A percentile compares a stretch with the other conserved stretches of the same genome.
Conservation (phyloP, 2,329 filamentous ascomycete genomes). For the Endoconidiophora polonica region DNA sequence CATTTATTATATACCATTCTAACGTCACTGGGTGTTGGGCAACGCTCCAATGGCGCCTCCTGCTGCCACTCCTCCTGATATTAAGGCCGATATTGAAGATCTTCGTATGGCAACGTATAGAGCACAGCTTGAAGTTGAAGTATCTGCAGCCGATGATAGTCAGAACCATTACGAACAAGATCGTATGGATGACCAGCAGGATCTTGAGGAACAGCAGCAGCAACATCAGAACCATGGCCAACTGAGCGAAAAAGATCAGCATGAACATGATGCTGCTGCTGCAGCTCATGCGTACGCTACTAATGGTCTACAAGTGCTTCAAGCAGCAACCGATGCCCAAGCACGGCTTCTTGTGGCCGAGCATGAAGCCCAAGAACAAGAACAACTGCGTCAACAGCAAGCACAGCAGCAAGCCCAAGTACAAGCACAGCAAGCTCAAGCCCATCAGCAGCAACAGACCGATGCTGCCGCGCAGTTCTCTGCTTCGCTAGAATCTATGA, state of each 20-base stretch:
- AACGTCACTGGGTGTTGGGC: neutral
- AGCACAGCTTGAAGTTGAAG: no score
- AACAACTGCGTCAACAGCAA: conserved; percentile 11
- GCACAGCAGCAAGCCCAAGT: conserved; percentile 14
- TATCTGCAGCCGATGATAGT: no score
- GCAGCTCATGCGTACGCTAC: conserved; percentile 22
- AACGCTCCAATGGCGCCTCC: neutral
- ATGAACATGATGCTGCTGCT: neutral
- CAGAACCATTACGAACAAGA: no score
- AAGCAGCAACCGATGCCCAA: conserved; percentile 29
- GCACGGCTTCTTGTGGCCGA: conserved; percentile 24
- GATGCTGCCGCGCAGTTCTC: conserved; percentile 12
- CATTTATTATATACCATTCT: neutral
- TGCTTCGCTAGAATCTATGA: conserved; percentile 3
- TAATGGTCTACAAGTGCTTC: conserved; percentile 29
- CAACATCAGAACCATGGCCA: no score
- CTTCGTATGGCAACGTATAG: no score
- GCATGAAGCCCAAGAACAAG: conserved; percentile 15
- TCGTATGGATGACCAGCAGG: no score
- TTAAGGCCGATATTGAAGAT: no score
- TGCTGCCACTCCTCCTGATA: no score
- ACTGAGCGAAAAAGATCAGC: no score
- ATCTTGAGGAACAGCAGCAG: no score
- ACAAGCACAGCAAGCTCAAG: neutral
- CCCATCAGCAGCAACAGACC: conserved; percentile 10